A percentile compares a stretch with the other conserved stretches of the same genome.
Conservation (phyloP, 345 rosid genomes). For the Populus ilicifolia region DNA sequence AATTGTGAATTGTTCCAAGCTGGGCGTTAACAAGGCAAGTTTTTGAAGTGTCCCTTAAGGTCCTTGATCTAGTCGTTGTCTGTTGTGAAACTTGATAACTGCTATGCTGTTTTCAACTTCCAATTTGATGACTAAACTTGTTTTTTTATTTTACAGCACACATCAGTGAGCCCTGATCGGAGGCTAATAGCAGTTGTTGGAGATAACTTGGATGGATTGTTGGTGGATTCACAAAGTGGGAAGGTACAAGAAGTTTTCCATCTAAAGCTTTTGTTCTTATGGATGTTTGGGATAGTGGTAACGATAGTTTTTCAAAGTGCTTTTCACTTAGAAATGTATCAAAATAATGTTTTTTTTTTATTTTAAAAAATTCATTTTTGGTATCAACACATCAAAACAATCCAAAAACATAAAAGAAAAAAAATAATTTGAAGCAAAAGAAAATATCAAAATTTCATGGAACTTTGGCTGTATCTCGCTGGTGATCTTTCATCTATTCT, state of each 20-base stretch:
- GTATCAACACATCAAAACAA: no score
- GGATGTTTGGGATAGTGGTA: no score
- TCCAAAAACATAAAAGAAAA: no score
- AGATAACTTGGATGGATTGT: conserved; percentile 49
- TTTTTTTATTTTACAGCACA: conserved; percentile 43
- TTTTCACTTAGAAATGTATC: no score
- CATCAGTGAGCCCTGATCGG: conserved; percentile 58
- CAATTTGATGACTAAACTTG: background rate
- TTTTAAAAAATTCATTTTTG: no score
- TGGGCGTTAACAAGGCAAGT: background rate
- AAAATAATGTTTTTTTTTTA: no score
- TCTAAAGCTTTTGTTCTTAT: background rate
- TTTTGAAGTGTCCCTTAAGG: background rate
- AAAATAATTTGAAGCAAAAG: no score
- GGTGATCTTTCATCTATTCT: no score
- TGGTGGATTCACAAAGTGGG: conserved; percentile 53
- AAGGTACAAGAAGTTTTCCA: conserved; percentile 34
- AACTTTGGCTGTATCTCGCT: no score
- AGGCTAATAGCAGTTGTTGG: conserved; percentile 47
- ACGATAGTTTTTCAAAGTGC: no score
- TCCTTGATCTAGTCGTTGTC: background rate
- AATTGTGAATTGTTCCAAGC: background rate
- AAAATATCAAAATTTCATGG: no score
- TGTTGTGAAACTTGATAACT: background rate
- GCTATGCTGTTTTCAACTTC: background rate